A percentile compares a stretch with the other conserved stretches of the same genome.
These are phyloP conservation scores for Boletus reticulatus DNA, from an alignment of 768 basidiomycete species.

Conservation along the genomic window DNA sequence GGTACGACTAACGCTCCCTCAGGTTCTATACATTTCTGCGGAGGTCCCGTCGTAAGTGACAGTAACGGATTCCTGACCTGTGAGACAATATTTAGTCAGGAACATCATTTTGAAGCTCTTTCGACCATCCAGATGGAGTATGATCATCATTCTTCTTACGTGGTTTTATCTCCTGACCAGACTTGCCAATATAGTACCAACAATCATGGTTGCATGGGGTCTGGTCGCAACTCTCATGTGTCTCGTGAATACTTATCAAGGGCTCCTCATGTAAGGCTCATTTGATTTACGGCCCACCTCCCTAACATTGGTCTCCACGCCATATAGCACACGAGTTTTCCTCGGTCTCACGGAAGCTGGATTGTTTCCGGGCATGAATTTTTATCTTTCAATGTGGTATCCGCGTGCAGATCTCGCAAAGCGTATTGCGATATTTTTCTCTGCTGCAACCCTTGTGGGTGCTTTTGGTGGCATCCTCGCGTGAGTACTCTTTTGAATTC, in stretches of 20 bases:
- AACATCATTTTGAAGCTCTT: conserved; percentile 37
- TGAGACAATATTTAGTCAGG: conserved; percentile 15
- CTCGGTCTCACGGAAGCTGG: conserved; percentile 51
- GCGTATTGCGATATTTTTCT: conserved; percentile 62
- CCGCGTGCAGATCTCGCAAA: conserved; percentile 52
- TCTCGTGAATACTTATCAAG: conserved; percentile 32
- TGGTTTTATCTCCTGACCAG: conserved; percentile 4
- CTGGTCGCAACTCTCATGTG: conserved; percentile 37
- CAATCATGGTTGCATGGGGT: conserved; percentile 40
- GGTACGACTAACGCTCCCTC: neutral
- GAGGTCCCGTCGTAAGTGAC: conserved; percentile 37
- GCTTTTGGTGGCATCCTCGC: conserved; percentile 51
- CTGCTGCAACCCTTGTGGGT: conserved; percentile 55
- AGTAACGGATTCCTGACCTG: neutral
- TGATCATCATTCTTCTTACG: neutral
- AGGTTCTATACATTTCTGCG: conserved; percentile 35
- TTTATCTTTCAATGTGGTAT: conserved; percentile 57
- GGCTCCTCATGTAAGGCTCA: conserved; percentile 29
- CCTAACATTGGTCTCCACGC: neutral
- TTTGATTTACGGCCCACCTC: too few species aligned
- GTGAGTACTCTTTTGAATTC: conserved; percentile 24
- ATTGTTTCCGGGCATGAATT: conserved; percentile 39
- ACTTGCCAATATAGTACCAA: conserved; percentile 31
- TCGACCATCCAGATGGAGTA: conserved; percentile 36
- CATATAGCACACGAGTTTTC: conserved; percentile 36